phyloP scores from a whole-genome alignment of 1,139 yeast species.

The Candida albicans region DNA sequence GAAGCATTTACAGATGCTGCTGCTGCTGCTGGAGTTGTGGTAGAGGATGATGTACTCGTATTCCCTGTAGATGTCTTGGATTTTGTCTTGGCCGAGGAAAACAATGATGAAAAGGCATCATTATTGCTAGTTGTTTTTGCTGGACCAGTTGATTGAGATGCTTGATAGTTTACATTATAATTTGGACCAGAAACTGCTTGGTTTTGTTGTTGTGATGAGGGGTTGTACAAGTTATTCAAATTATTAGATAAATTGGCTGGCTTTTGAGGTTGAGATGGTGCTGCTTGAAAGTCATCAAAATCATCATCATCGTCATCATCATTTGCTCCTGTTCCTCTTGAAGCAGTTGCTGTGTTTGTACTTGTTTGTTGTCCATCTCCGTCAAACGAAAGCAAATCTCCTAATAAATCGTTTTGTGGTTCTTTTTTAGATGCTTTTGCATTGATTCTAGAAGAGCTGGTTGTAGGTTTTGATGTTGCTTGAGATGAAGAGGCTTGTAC shows the following conservation, averaged over 20 bases:
- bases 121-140: constrained; percentile 40
- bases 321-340: constrained; percentile 7
- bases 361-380: constrained; percentile 21
- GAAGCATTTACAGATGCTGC: background rate
- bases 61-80: constrained; percentile 18
- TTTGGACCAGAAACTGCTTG: constrained; percentile 10
- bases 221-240: constrained; percentile 41
- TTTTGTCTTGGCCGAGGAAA: constrained; percentile 66
- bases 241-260: constrained; percentile 30
- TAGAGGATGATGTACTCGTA: constrained; percentile 12
- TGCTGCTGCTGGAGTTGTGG: constrained; percentile 3
- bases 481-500: constrained; percentile 31
- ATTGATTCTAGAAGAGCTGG: constrained; percentile 42
- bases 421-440: constrained; percentile 27
- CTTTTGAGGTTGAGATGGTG: constrained; percentile 46
- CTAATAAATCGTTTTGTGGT: constrained; percentile 43
- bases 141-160: constrained; percentile 24
- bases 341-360: constrained; percentile 18
- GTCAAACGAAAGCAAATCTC: constrained; percentile 58
- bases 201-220: constrained; percentile 17
- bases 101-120: constrained; percentile 83
- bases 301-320: constrained; percentile 69
- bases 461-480: constrained; percentile 38
- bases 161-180: constrained; percentile 9
- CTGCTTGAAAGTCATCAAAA: constrained; percentile 92